Evolutionary conservation across 805 yeast genomes (phyloP), one percentile per base, ranked within the genome.

Genomic region (Candida lessepsii): DNA sequence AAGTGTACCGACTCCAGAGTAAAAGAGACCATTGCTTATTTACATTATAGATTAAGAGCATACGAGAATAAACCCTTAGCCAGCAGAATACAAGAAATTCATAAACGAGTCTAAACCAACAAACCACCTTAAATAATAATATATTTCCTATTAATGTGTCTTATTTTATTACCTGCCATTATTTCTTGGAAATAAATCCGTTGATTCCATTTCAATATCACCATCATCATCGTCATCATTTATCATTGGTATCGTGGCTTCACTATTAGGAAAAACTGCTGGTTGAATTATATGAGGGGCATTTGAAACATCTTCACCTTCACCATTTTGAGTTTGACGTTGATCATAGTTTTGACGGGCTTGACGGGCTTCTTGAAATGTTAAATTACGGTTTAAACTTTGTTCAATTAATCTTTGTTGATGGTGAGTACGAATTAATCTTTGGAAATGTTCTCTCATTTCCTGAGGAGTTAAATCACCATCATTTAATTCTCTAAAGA

Each of bases 271-370:
- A 40, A 69, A 69, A 3, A 69, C 70, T 11, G 73, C 63, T 5
- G 69, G 70, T 44, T 67, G 74, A 13, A 50, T 49, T 9, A 67
- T 63, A 29, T 66, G 73, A 1, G 73, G 73, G 3, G 72, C 73
- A 48, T 67, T 57, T 13, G 54, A 58, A 4, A 21, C 20, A 30
- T 32, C 37, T 15, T 36, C 44, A 17, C 19, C 32, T 9, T 20
- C 18, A 9, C 9, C 20, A 19, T 24, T 26, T 10, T 16, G 21
- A 4, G 4, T 20, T 19, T 18, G 24, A 19, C 16, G 26, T 19
- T 31, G 35, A 19, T 21, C 25, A 3, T 5, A n/a, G 5, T 7
- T 31, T 19, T 21, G 25, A 6, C 14, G 29, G 9, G 14, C 30
- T 35, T 18, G 25, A 25, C 30, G 30, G 14, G 35, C 6, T 19